Evolutionary conservation across 192 early-diverging fungal species (phyloP).

Genomic region (Podila epicladia): DNA sequence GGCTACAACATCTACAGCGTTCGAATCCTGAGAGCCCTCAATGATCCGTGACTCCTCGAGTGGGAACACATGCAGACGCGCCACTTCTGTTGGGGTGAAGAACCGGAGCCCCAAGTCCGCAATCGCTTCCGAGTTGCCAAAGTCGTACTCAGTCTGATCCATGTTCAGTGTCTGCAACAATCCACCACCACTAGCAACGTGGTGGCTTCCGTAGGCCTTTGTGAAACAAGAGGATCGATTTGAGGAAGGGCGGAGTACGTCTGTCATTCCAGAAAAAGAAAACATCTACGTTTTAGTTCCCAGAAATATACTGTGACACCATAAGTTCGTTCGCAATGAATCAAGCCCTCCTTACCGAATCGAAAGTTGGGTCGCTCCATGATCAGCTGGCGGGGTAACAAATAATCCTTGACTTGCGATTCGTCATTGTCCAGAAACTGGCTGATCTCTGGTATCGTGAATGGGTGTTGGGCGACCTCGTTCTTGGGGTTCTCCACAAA

Average conservation of each 20-base stretch:
- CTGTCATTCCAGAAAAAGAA: slow-evolving; percentile 35
- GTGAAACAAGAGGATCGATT: slow-evolving; percentile 77
- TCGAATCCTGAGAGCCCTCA: background rate
- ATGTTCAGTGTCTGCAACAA: slow-evolving; percentile 79
- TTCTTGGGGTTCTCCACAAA: slow-evolving; percentile 34
- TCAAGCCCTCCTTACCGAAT: slow-evolving; percentile 51
- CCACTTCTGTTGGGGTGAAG: slow-evolving; percentile 84
- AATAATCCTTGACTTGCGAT: slow-evolving; percentile 30
- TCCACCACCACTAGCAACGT: slow-evolving; percentile 81
- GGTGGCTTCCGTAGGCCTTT: slow-evolving; percentile 86
- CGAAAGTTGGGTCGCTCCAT: slow-evolving; percentile 58
- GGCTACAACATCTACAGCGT: background rate
- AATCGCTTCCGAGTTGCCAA: slow-evolving; percentile 70
- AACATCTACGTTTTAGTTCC: slow-evolving; percentile 5
- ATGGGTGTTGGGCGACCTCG: slow-evolving; percentile 10
- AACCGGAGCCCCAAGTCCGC: slow-evolving; percentile 80
- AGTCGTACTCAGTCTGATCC: slow-evolving; percentile 72
- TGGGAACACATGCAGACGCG: slow-evolving; percentile 85
- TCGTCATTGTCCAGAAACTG: slow-evolving; percentile 40
- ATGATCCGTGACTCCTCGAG: slow-evolving; percentile 10
- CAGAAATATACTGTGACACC: background rate
- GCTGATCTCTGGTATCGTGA: slow-evolving; percentile 17
- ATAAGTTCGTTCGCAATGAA: background rate
- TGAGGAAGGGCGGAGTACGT: slow-evolving; percentile 68
- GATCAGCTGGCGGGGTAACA: slow-evolving; percentile 54